A percentile compares a stretch with the other conserved stretches of the same genome.
These are phyloP conservation scores for Nothomitra cinnamomea DNA, from an alignment of 2,329 filamentous ascomycete species.

Conservation along the genomic window DNA sequence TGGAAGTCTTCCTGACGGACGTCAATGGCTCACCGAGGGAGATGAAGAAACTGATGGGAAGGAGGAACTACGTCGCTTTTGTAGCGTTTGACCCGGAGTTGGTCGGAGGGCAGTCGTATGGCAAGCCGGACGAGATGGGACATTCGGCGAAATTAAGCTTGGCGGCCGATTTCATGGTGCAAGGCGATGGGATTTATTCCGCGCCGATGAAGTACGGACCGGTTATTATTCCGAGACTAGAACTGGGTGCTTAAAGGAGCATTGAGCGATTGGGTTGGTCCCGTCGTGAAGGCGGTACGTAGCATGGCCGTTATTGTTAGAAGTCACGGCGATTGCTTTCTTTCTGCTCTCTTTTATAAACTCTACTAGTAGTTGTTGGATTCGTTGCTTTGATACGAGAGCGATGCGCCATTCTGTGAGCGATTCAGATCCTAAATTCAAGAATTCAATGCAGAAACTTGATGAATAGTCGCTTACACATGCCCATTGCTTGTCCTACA, in stretches of 20 bases:
- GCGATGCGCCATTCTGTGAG: background rate
- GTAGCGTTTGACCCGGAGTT: constrained; percentile 88
- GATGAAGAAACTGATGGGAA: constrained; percentile 80
- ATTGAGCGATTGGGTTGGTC: too few species aligned
- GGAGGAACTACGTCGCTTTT: constrained; percentile 81
- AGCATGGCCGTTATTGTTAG: background rate
- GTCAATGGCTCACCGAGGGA: constrained; percentile 71
- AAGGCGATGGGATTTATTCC: constrained; percentile 69
- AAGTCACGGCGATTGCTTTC: background rate
- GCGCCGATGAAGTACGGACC: constrained; percentile 90
- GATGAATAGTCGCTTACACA: too few species aligned
- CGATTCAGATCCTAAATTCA: background rate
- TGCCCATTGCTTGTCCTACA: too few species aligned
- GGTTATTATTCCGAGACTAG: constrained; percentile 78
- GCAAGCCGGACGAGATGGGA: constrained; percentile 21
- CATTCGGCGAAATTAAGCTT: constrained; percentile 51
- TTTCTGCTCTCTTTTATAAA: background rate
- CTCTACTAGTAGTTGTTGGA: too few species aligned
- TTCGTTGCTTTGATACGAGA: background rate
- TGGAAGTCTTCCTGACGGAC: constrained; percentile 96
- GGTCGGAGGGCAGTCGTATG: constrained; percentile 27
- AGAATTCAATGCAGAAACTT: too few species aligned
- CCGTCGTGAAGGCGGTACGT: too few species aligned
- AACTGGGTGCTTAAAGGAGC: constrained; percentile 43
- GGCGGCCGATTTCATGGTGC: constrained; percentile 92